Evolutionary conservation across 306 rosid genomes (phyloP).

Genomic region (Dalbergia cochinchinensis): DNA sequence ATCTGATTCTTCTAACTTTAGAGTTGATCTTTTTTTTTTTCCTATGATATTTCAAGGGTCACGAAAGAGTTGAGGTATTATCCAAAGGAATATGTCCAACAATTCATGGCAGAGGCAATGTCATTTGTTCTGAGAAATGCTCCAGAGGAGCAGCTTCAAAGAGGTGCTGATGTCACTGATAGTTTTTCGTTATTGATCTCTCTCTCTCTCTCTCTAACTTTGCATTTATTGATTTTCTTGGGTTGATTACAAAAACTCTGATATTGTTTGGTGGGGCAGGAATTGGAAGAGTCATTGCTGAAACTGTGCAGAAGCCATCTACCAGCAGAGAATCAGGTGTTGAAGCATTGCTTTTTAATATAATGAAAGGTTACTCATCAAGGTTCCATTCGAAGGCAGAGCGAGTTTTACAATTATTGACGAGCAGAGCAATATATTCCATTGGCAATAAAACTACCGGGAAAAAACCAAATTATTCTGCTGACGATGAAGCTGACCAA

Average conservation of each 20-base stretch:
- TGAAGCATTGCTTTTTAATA: constrained; percentile 68
- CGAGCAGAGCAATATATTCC: constrained; percentile 55
- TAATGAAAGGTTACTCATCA: constrained; percentile 77
- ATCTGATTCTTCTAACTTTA: constrained; percentile 17
- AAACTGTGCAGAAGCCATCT: constrained; percentile 74
- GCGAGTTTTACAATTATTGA: constrained; percentile 68
- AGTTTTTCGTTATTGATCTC: constrained; percentile 1
- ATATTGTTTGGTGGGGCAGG: constrained; percentile 43
- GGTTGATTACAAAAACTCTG: constrained; percentile 25
- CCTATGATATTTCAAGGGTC: constrained; percentile 59
- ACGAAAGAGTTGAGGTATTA: constrained; percentile 79
- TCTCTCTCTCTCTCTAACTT: neutral
- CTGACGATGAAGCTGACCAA: constrained; percentile 53
- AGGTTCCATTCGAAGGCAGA: constrained; percentile 91
- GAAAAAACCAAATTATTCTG: constrained; percentile 48
- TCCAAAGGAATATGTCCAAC: constrained; percentile 79
- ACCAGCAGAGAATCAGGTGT: constrained; percentile 63
- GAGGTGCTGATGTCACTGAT: constrained; percentile 62
- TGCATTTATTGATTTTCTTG: constrained; percentile 31
- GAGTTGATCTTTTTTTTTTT: constrained; percentile 29
- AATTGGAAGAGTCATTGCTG: constrained; percentile 55
- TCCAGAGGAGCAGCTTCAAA: constrained; percentile 71
- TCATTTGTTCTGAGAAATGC: constrained; percentile 86
- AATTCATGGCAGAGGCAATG: constrained; percentile 84
- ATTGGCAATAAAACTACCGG: constrained; percentile 47